These are phyloP conservation scores for Anisogramma anomala DNA, from an alignment of 2,329 filamentous ascomycete species.

Conservation along the genomic window DNA sequence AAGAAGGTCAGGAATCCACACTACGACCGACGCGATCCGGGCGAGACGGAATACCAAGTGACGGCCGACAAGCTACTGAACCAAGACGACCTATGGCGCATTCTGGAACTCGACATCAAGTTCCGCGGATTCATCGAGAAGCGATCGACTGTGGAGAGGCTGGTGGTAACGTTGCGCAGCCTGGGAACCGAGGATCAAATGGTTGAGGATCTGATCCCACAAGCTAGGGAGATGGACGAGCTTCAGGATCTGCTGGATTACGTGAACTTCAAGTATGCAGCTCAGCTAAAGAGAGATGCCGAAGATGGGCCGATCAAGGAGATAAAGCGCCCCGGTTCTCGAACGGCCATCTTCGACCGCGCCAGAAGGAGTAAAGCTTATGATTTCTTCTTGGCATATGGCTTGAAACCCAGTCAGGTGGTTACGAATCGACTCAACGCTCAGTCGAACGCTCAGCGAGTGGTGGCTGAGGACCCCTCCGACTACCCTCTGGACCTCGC, in stretches of 20 bases:
- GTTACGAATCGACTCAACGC: conserved; percentile 69
- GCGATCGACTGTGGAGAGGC: conserved; percentile 71
- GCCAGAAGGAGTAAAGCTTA: conserved; percentile 72
- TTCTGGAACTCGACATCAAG: conserved; percentile 89
- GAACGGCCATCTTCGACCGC: conserved; percentile 70
- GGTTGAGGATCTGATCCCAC: conserved; percentile 70
- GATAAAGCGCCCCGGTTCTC: conserved; percentile 70
- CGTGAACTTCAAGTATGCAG: conserved; percentile 82
- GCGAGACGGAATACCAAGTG: conserved; percentile 54
- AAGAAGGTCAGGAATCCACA: conserved; percentile 54
- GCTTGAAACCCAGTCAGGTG: conserved; percentile 78
- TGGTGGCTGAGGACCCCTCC: conserved; percentile 73
- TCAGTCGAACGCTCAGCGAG: conserved; percentile 52
- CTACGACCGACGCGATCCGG: conserved; percentile 47
- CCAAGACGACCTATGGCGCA: conserved; percentile 89
- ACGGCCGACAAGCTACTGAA: conserved; percentile 78
- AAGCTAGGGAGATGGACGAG: conserved; percentile 81
- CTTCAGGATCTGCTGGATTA: conserved; percentile 95
- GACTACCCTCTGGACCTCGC: conserved; percentile 77
- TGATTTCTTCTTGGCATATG: conserved; percentile 75
- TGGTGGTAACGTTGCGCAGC: conserved; percentile 59
- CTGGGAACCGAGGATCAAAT: conserved; percentile 57
- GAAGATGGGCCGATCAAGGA: conserved; percentile 52
- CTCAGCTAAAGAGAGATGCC: conserved; percentile 67
- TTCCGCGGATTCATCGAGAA: conserved; percentile 90